Conservation (phyloP, 1,284 basidiomycete species). For the Tetrapyrgos nigripes region DNA sequence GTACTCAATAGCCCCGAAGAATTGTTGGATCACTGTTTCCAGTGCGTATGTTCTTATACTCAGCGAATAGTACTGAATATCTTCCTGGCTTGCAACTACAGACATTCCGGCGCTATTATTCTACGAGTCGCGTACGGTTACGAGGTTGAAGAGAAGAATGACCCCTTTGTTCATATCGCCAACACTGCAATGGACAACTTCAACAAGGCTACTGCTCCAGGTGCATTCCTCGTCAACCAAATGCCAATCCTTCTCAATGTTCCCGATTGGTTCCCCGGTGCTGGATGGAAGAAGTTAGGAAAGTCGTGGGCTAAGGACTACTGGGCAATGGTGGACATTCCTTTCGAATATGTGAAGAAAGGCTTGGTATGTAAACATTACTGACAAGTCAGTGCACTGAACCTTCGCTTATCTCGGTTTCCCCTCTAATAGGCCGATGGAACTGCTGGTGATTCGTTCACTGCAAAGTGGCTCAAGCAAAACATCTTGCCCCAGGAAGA, state of each 20-base stretch:
- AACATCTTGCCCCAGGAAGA: conserved; percentile 18
- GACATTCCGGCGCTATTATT: conserved; percentile 34
- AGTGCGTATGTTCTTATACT: conserved; percentile 13
- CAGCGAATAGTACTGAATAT: neutral
- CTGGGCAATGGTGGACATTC: conserved; percentile 27
- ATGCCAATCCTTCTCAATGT: conserved; percentile 34
- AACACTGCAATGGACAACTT: conserved; percentile 29
- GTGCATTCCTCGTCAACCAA: conserved; percentile 39
- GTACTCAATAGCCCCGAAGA: conserved; percentile 25
- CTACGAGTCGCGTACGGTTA: conserved; percentile 40
- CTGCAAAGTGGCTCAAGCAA: conserved; percentile 18
- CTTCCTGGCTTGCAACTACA: conserved; percentile 12
- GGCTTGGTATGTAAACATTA: conserved; percentile 23
- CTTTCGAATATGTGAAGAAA: conserved; percentile 34
- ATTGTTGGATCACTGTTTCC: conserved; percentile 21
- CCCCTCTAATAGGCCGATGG: conserved; percentile 13
- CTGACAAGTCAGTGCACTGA: conserved; percentile 2
- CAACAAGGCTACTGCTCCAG: conserved; percentile 23
- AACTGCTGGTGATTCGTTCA: conserved; percentile 20
- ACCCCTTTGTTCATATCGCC: conserved; percentile 27
- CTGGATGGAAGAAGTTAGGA: conserved; percentile 36
- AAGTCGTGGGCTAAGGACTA: conserved; percentile 22
- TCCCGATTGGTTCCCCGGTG: conserved; percentile 44
- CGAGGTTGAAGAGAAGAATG: conserved; percentile 28
- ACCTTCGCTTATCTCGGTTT: neutral